Evolutionary conservation across 208 protist species (phyloP), one percentile per base, ranked within the genome.

Genomic region (Acanthamoeba polyphaga): DNA sequence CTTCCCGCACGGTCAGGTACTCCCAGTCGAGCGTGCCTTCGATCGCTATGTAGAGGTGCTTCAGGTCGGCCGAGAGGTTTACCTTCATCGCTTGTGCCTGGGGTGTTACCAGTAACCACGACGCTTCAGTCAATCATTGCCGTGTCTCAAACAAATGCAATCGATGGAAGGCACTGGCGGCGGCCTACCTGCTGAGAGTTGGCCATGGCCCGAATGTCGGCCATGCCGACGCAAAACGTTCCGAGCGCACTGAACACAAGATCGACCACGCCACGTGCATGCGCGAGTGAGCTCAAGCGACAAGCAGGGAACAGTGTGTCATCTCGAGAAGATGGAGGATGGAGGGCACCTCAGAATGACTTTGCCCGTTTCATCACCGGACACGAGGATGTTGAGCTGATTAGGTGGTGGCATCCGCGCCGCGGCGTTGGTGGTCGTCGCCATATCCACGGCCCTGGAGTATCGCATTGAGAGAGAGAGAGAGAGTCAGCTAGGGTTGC

Each of bases 11-110:
- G 15, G 80, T 24, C 51, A 88, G 15, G 12, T 88, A 88, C 51
- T 88, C 80, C 80, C 80, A 88, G 29, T 88, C 80, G 15, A 88
- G 80, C 9, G 80, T 64, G 22, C 80, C 80, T 51, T 88, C 80
- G 29, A 88, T 27, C 43, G 80, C 43, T 6, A 88, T 64, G 53
- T 88, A 88, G n/a, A 88, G 80, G 29, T 88, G 80, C 51, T 64
- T 55, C 2, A 88, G 32, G 51, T 88, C 80, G 43, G 80, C 10
- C 24, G 80, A 88, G 13, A 88, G 29, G 53, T 88, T 58, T 51
- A 88, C 80, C 80, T 24, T 58, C 51, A 46, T 88, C 29, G 80
- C 80, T 88, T 64, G 80, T 24, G 53, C 80, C 80, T 88, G 22
- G 2, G 17, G 27, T 49, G 51, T 29, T 15, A 34, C 38, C 29